These are phyloP conservation scores for Collybiopsis luxurians DNA, from an alignment of 768 basidiomycete species.

Conservation along the genomic window DNA sequence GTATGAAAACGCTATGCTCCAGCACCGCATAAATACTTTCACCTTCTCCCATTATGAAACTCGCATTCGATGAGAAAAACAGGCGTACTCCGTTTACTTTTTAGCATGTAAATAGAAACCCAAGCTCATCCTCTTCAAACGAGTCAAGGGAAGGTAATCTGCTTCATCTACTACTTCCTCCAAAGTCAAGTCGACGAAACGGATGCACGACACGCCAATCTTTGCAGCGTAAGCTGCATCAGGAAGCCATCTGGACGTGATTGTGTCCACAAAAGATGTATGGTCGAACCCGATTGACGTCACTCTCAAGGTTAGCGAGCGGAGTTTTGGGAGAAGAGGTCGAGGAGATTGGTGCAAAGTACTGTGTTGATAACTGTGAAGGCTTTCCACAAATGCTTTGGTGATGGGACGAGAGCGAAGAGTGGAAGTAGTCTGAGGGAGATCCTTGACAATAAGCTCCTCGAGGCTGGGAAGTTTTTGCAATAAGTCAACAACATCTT, in stretches of 20 bases:
- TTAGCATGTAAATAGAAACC: neutral
- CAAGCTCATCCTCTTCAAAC: neutral
- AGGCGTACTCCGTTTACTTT: too few relatives aligned
- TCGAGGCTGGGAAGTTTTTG: neutral
- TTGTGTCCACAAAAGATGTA: neutral
- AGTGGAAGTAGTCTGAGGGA: neutral
- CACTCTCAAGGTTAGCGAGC: neutral
- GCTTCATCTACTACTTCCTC: neutral
- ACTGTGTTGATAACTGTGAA: neutral
- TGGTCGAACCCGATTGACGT: neutral
- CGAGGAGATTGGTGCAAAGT: neutral
- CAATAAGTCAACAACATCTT: neutral
- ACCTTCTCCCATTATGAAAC: too few relatives aligned
- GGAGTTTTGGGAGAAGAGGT: neutral
- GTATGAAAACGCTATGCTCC: too few relatives aligned
- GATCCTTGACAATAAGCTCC: neutral
- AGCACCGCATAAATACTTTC: too few relatives aligned
- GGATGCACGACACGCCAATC: neutral
- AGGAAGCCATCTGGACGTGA: neutral
- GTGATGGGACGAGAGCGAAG: neutral
- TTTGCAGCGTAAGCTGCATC: neutral
- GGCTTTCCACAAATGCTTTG: neutral
- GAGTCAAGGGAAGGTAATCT: neutral
- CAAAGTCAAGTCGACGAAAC: neutral
- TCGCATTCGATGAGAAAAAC: too few relatives aligned